Evolutionary conservation across 257 asterid genomes (phyloP).

Genomic region (Ilex aquifolium): DNA sequence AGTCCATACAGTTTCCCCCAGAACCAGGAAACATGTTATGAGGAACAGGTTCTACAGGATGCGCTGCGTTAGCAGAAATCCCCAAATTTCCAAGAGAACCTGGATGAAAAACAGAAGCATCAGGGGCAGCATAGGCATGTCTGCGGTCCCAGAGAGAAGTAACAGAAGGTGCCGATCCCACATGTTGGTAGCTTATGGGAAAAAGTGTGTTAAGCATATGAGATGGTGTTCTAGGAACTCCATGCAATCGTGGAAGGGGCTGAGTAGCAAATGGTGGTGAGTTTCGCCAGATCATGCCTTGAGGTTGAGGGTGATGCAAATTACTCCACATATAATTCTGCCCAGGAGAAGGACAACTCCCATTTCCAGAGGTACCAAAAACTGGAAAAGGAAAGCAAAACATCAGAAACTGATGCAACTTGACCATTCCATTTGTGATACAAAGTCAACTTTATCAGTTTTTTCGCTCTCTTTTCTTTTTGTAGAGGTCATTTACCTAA

Average conservation of each 20-base stretch:
- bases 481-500: neutral
- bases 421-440: neutral
- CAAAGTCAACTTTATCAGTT: neutral
- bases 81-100: constrained; percentile 90
- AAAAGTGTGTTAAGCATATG: constrained; percentile 55
- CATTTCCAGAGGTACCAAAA: constrained; percentile 71
- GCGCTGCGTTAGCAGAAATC: constrained; percentile 76
- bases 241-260: constrained; percentile 68
- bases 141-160: constrained; percentile 85
- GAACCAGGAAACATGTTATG: constrained; percentile 58
- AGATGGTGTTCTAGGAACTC: constrained; percentile 67
- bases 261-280: constrained; percentile 65
- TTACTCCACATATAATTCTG: constrained; percentile 71
- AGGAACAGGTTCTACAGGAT: constrained; percentile 67
- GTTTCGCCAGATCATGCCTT: constrained; percentile 68
- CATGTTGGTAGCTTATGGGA: constrained; percentile 69
- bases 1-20: constrained; percentile 43
- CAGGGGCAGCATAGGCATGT: constrained; percentile 71
- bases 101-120: constrained; percentile 76
- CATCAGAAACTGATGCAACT: no score
- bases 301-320: constrained; percentile 63
- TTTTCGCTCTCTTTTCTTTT: no score
- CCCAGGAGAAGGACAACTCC: constrained; percentile 75
- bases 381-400: constrained; percentile 34
- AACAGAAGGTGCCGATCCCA: constrained; percentile 93